A percentile compares a stretch with the other conserved stretches of the same genome.
phyloP scores from a whole-genome alignment of 495 filamentous ascomycete species.

The Achaetomiella virescens region DNA sequence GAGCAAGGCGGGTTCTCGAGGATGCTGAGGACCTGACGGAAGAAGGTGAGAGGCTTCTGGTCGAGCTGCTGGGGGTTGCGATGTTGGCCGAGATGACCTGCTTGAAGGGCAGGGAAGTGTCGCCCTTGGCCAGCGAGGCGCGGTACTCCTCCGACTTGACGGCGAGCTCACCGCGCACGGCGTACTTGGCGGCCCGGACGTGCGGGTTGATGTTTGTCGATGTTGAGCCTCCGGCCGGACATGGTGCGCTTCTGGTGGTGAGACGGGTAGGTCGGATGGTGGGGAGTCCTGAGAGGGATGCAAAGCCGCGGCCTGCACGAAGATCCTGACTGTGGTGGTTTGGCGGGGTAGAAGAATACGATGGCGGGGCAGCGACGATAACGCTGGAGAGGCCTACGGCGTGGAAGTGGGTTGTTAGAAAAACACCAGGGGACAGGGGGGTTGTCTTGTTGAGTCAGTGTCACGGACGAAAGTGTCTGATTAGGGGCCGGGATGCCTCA shows the following conservation, averaged over 20 bases:
- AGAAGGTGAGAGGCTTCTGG: constrained; percentile 98
- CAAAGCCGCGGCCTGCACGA: constrained; percentile 2
- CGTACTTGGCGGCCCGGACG: constrained; percentile 81
- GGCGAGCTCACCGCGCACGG: constrained; percentile 91
- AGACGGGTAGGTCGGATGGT: too few species aligned
- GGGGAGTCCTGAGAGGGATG: not conserved
- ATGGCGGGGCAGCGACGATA: constrained; percentile 18
- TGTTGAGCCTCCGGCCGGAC: constrained; percentile 53
- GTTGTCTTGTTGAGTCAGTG: constrained; percentile 4
- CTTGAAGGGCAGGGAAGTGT: constrained; percentile 71
- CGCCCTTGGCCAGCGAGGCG: constrained; percentile 49
- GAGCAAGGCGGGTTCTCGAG: constrained; percentile 84
- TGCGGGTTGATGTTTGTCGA: constrained; percentile 90
- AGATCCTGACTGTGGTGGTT: not conserved
- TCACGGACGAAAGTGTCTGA: not conserved
- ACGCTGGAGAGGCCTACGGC: constrained; percentile 13
- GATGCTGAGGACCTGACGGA: constrained; percentile 92
- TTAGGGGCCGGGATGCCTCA: not conserved
- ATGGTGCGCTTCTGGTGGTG: constrained; percentile 26
- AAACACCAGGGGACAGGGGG: constrained; percentile 1
- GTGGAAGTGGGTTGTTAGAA: constrained; percentile 14
- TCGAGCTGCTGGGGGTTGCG: constrained; percentile 95
- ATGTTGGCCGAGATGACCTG: constrained; percentile 95
- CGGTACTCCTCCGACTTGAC: constrained; percentile 85
- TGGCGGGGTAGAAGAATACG: constrained; percentile 16